Evolutionary conservation across 2,329 filamentous ascomycete species (phyloP), one percentile per base, ranked within the genome.

Genomic region (Cyanodermella asteris): DNA sequence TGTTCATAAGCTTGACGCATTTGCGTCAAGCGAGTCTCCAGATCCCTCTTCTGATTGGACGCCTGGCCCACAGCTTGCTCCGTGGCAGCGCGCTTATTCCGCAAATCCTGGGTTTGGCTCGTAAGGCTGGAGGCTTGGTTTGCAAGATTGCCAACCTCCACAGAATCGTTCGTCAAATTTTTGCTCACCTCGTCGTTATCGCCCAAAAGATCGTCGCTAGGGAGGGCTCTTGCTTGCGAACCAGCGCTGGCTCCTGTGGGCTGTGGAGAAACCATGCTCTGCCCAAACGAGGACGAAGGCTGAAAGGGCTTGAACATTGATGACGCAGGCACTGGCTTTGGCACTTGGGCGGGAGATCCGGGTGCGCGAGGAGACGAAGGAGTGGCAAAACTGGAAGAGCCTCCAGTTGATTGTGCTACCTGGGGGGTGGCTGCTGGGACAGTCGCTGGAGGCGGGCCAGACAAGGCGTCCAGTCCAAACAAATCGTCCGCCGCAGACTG

Each of bases 81-180:
- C 0, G 75, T 74, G 3, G 67, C 65, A 5, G 57, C 64, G 34
- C 81, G 73, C 50, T 91, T 84, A 17, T 61, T 67, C 44, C 91
- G 80, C 2, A 91, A 74, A 37, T 84, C 80, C 43, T 91, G 80
- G 69, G 91, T 91, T 51, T 97, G 81, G 42, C 73, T 90, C 0
- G 82, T 75, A 28, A 97, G 53, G 3, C 76, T 84, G 16, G 80
- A 72, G 34, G 97, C 80, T 47, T 94, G 87, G 45, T 91, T 94
- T 1, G 84, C 93, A 37, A 97, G 60, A 43, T 97, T 94, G 25
- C 82, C 87, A 29, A 97, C 61, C 46, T 97, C 87, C 1, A 76
- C 73, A 3, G 82, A 87, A 43, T 97, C 87, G 34, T 71, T 73
- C 1, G 75, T 87, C 14, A 94, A 56, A 45, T 76, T 90, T 47